phyloP scores from a whole-genome alignment of 1,284 basidiomycete species.

The Naganishia albida region DNA sequence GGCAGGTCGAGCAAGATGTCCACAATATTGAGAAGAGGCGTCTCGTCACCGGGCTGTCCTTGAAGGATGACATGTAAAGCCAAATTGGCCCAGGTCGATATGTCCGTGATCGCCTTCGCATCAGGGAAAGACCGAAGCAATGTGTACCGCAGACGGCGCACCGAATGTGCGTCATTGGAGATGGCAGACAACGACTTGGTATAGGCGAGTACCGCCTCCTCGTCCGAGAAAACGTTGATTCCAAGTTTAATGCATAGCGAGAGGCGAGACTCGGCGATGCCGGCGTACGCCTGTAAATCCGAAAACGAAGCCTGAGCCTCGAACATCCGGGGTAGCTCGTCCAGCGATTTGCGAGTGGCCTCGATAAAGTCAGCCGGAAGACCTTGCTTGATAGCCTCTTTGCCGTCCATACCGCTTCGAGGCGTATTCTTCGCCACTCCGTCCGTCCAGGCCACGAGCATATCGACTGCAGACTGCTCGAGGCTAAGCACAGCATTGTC shows the following conservation, averaged over 20 bases:
- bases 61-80: conserved; percentile 12
- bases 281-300: conserved; percentile 8
- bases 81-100: conserved; percentile 2
- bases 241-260: conserved; percentile 8
- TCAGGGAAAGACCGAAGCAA: conserved; percentile 11
- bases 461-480: conserved; percentile 34
- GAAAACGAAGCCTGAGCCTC: background rate
- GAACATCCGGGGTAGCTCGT: no score
- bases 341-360: conserved; percentile 13
- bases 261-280: conserved; percentile 3
- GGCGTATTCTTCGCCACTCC: conserved; percentile 71
- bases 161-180: background rate
- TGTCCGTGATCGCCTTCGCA: conserved; percentile 3
- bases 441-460: conserved; percentile 64
- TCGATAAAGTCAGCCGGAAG: conserved; percentile 26
- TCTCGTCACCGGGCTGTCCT: conserved; percentile 49
- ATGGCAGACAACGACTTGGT: background rate
- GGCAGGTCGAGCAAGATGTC: conserved; percentile 46
- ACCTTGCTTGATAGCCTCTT: conserved; percentile 30
- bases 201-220: background rate
- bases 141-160: conserved; percentile 17
- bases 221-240: background rate
- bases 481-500: background rate
- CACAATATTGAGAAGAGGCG: conserved; percentile 49
- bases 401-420: conserved; percentile 66